phyloP scores from a whole-genome alignment of 164 flowering plant species.

The Houttuynia cordata region DNA sequence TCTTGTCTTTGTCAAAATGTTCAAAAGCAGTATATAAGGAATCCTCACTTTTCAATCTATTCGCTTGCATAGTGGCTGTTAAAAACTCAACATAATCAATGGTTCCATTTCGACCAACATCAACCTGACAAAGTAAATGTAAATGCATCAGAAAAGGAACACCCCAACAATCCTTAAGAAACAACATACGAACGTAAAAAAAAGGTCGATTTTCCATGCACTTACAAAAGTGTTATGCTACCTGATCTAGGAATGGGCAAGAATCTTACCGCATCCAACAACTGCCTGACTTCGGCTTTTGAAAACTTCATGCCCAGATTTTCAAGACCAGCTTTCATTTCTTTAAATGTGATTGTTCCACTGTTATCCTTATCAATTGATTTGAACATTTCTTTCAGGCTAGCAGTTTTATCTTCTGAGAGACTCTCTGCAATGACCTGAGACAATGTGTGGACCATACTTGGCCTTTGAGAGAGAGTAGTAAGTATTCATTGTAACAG shows the following conservation, averaged over 20 bases:
- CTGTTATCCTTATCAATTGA: slow-evolving; percentile 79
- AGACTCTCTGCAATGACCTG: slow-evolving; percentile 66
- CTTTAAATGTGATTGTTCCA: slow-evolving; percentile 87
- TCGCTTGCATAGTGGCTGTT: slow-evolving; percentile 90
- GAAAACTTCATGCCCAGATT: slow-evolving; percentile 84
- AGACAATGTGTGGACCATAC: not conserved
- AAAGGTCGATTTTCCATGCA: not conserved
- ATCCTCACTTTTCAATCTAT: slow-evolving; percentile 86
- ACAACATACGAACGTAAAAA: too few species aligned
- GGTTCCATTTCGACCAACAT: slow-evolving; percentile 85
- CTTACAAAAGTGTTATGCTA: too few species aligned
- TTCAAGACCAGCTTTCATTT: slow-evolving; percentile 72
- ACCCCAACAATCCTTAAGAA: not conserved
- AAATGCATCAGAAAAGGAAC: not conserved
- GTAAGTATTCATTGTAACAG: not conserved
- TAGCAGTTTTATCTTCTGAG: slow-evolving; percentile 95
- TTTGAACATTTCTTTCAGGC: slow-evolving; percentile 83
- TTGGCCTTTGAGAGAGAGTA: not conserved
- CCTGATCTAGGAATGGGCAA: not conserved
- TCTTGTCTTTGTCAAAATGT: slow-evolving; percentile 82
- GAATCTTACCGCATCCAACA: slow-evolving; percentile 81
- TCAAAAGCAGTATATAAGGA: slow-evolving; percentile 92
- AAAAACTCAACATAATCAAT: slow-evolving; percentile 93
- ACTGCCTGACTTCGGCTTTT: slow-evolving; percentile 67
- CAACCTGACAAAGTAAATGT: slow-evolving; percentile 36